Evolutionary conservation across 139 green algal species (phyloP).

Genomic region (Zygnema circumcarinatum): DNA sequence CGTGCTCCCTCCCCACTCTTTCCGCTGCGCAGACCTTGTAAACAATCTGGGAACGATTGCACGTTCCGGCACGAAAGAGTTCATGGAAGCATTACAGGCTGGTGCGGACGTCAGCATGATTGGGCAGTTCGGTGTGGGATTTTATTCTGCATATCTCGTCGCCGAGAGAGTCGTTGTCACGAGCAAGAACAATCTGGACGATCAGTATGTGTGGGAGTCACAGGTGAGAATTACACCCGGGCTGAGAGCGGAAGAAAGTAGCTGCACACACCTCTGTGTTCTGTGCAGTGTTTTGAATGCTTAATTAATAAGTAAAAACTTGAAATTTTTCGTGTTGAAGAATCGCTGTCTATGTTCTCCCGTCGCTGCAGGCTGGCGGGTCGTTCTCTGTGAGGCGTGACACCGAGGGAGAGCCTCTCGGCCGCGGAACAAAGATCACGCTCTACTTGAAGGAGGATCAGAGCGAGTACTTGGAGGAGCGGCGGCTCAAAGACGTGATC

Average conservation of each 20-base stretch:
- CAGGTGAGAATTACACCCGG: conserved; percentile 83
- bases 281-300: too few species aligned
- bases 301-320: too few species aligned
- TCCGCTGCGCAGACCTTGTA: conserved; percentile 82
- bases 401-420: conserved; percentile 77
- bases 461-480: conserved; percentile 97
- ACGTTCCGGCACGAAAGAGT: conserved; percentile 97
- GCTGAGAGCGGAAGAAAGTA: too few species aligned
- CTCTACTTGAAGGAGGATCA: conserved; percentile 89
- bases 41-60: conserved; percentile 99
- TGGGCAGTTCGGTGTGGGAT: conserved; percentile 99
- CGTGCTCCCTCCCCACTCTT: too few species aligned
- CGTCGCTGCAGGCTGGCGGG: conserved; percentile 97
- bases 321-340: too few species aligned
- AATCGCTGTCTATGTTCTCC: too few species aligned
- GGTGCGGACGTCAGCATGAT: conserved; percentile 98
- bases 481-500: conserved; percentile 96
- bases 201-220: conserved; percentile 96
- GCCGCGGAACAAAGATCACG: conserved; percentile 94
- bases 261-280: too few species aligned
- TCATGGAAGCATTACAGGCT: conserved; percentile 98
- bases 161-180: conserved; percentile 80
- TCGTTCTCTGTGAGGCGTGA: conserved; percentile 94
- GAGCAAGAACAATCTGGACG: conserved; percentile 99
- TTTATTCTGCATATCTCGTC: conserved; percentile 99